phyloP scores from a whole-genome alignment of 805 yeast species.

The Cyberlindnera misumaiensis region DNA sequence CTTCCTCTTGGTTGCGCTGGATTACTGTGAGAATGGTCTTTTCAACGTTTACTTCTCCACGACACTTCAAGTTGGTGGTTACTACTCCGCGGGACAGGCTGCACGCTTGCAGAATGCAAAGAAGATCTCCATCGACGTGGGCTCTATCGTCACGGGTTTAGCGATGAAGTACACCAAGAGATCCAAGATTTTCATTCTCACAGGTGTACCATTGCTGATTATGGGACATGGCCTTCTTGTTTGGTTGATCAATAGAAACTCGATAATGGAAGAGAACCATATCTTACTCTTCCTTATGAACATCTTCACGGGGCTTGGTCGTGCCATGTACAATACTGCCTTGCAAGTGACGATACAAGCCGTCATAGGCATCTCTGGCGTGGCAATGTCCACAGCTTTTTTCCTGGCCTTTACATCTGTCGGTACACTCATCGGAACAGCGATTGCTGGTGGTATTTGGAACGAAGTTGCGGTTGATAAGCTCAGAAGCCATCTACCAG shows the following conservation, averaged over 20 bases:
- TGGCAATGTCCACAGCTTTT: conserved; percentile 27
- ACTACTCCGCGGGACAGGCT: conserved; percentile 24
- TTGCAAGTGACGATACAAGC: conserved; percentile 25
- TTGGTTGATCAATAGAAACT: conserved; percentile 20
- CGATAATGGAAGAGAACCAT: conserved; percentile 8
- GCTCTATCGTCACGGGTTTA: conserved; percentile 23
- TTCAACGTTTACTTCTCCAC: conserved; percentile 24
- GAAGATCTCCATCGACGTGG: conserved; percentile 23
- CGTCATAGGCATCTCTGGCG: conserved; percentile 22
- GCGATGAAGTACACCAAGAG: conserved; percentile 25
- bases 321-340: conserved; percentile 22
- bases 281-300: conserved; percentile 15
- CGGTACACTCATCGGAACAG: conserved; percentile 25
- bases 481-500: conserved; percentile 20
- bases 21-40: conserved; percentile 22
- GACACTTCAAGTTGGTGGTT: conserved; percentile 25
- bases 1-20: conserved; percentile 18
- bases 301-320: conserved; percentile 24
- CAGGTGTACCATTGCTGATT: conserved; percentile 19
- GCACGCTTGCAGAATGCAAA: conserved; percentile 26
- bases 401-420: conserved; percentile 23
- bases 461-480: conserved; percentile 18
- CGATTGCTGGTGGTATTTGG: conserved; percentile 26
- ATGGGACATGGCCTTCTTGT: conserved; percentile 24
- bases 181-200: conserved; percentile 21